Evolutionary conservation across 768 basidiomycete species (phyloP), one percentile per base, ranked within the genome.

Genomic region (Trametes coccinea): DNA sequence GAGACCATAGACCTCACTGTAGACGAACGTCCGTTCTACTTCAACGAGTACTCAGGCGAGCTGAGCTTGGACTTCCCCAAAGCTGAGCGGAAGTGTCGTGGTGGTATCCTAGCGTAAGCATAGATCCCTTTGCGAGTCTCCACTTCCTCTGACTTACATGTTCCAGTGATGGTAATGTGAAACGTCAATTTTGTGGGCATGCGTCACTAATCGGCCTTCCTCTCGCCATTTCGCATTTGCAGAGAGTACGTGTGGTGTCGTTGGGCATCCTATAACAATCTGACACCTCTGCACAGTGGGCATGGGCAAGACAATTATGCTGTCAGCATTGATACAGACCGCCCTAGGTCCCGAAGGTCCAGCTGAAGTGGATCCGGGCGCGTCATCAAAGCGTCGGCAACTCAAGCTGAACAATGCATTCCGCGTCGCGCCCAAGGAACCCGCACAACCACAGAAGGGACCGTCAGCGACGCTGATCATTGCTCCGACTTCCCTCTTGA

Each of bases 261-360:
- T 47, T 2, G 11, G 34, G 34, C 6, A 37, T 37, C 34, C 11
- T 37, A 27, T 37, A 37, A 7, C 58, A 9, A 39, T 41, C 45
- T 53, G 11, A 63, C 31, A 13, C 66, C 7, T 37, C 46, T 48
- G 59, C 43, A 45, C 55, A 93, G 92, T 95, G 93, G 93, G 93
- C n/a, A 90, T 95, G 85, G 93, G 93, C 6, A 95, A 95, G 76
- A 93, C 93, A 0, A 94, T 95, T 65, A 95, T 95, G 92, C 74
- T 97, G 37, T 92, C 94, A 2, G 87, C 93, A 9, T 83, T 97
- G 53, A 90, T 97, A 29, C 94, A 95, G 63, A 87, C 85, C 10
- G 92, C 89, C 65, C 83, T 80, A 48, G 82, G 77, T 5, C 74
- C 78, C 3, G 72, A 76, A 17, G 65, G 75, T 10, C 66, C 72